Base-by-base conservation (phyloP, 495 filamentous ascomycete species). In the Annulohypoxylon bovei region DNA sequence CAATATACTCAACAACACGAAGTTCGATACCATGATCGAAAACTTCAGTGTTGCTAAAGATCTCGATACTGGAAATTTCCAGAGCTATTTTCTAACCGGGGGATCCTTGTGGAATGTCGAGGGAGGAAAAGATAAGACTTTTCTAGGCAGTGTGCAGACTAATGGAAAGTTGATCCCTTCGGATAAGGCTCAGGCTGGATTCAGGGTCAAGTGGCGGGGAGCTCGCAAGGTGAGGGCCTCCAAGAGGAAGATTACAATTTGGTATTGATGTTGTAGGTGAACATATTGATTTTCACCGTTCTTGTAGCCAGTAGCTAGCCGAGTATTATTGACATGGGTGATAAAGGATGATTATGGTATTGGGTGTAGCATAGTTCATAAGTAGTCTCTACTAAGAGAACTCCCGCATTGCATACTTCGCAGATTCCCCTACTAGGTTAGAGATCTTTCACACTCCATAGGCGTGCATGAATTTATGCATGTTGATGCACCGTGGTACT, bases 21-120 rank as follows among this genome's bases (percentile, higher is more conserved):
- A 50, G 18, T 66, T 71, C 18, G 47, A 54, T 20, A 62, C 62
- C 25, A 18, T 22, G 11, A 39, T 71, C 6, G 56, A 65, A 6
- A 71, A 71, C 14, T 71, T 71, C 27, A 62, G n/a, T 9, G 56
- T 71, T 25, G 16, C 50, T 11, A 55, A 66, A 14, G 62, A 66
- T 14, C 11, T 8, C 3, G 62, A 56, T 2, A 71, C 39, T 14
- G 33, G 68, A 1, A 37, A 18, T 50, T 52, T 71, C 3, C 68
- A 71, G 40, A 60, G 56, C 12, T 71, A 71, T 33, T 42, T 66
- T 40, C 49, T 71, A 3, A 66, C 55, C 8, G 57, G 22, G 18
- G 62, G 62, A 3, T 56, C 62, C 4, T 16, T 71, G 32, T 71
- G 68, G 68, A 65, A 22, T 37, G 27, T 64, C 7, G 27, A 49